Base-by-base conservation (phyloP, 2,329 filamentous ascomycete species). In the Mollisiaceae sp. region DNA sequence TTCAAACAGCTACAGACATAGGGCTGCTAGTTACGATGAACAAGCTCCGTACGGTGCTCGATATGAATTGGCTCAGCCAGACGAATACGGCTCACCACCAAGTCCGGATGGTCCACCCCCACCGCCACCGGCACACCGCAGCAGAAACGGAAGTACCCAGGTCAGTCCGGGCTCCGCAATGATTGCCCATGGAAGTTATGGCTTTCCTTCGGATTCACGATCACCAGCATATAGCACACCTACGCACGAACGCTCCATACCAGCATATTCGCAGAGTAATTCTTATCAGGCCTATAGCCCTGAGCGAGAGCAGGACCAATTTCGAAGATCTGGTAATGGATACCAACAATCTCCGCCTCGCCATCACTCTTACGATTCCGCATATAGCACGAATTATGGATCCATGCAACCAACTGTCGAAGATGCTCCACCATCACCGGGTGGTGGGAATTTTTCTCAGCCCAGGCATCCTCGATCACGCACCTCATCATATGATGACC, bases 341-440 rank as follows among this genome's bases (percentile, higher is more conserved):
- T 65, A 76, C 59, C 68, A 75, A 65, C 69, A 77, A 64, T 66
- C 74, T 32, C 71, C 68, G 67, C 57, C 77, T 73, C 62, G 73
- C 52, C 72, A 78, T 70, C 68, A 77, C 63, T 71, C 74, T n/a
- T 76, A 73, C 57, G 74, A 76, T 60, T 69, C 74, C n/a, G 68
- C 70, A 47, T 78, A 78, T 61, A 76, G 77, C 62, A 70, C 73
- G 18, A 74, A 78, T 63, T 78, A 81, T 67, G 77, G 77, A 12
- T 77, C 78, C 8, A 81, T 82, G 80, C 80, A 82, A 65, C 79
- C 80, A 9, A 79, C 79, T 0, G 80, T 82, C 56, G 80, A 82
- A 67, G 80, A 82, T 72, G 80, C 71, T 32, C 74, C 75, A 14
- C 70, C 71, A 8, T 75, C 74, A 52, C 74, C 75, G 22, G 68